Conservation (phyloP, 805 yeast species). For the Cyberlindnera meyerae region DNA sequence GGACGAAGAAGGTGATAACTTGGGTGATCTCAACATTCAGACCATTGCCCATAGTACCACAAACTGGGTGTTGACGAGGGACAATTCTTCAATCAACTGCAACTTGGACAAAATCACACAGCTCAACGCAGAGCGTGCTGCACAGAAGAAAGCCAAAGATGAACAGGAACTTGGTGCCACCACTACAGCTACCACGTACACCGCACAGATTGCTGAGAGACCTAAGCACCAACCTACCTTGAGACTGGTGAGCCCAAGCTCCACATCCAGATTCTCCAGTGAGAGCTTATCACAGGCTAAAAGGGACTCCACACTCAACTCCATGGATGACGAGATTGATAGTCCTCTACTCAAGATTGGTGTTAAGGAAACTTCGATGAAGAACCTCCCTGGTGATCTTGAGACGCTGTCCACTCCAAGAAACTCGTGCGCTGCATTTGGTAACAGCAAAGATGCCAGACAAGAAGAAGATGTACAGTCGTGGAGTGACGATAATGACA, state of each 20-base stretch:
- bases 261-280: not conserved
- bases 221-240: constrained; percentile 1
- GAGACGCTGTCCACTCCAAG: constrained; percentile 24
- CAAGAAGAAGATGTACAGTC: too few species aligned
- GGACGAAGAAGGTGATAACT: constrained; percentile 19
- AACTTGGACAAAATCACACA: constrained; percentile 12
- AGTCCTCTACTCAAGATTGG: constrained; percentile 21
- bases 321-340: constrained; percentile 21
- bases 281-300: not conserved
- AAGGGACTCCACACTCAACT: constrained; percentile 7
- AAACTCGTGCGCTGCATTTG: constrained; percentile 5
- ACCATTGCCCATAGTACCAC: constrained; percentile 7
- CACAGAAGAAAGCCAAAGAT: not conserved
- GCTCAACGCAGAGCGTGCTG: constrained; percentile 1
- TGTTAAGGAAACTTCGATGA: constrained; percentile 12
- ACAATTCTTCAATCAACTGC: constrained; percentile 19
- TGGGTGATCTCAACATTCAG: constrained; percentile 7
- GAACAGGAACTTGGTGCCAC: too few species aligned
- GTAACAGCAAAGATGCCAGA: not conserved
- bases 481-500: too few species aligned
- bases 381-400: constrained; percentile 12
- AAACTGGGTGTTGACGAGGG: constrained; percentile 19
- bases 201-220: not conserved
- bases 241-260: not conserved
- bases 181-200: not conserved